A percentile compares a stretch with the other conserved stretches of the same genome.
Conservation (phyloP, 2,329 filamentous ascomycete genomes). For the Trichoderma guizhouense region DNA sequence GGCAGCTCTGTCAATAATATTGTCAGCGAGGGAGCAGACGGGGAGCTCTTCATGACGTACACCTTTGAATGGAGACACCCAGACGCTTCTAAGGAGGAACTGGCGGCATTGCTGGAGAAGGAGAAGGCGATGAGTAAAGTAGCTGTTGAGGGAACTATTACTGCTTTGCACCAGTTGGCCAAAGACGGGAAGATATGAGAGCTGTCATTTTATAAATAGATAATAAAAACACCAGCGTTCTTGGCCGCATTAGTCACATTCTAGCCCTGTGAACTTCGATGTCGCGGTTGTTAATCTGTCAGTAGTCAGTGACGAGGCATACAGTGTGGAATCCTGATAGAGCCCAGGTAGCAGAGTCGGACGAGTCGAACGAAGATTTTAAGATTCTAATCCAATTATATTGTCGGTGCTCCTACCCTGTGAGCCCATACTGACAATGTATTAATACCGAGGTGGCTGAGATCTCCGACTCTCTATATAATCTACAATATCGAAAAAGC, state of each 20-base stretch:
- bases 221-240: not conserved
- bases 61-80: not conserved
- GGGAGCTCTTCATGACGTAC: not conserved
- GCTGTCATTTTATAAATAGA: not conserved
- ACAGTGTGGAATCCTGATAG: no score
- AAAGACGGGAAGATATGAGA: not conserved
- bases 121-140: not conserved
- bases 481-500: not conserved
- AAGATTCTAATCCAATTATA: no score
- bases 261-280: not conserved
- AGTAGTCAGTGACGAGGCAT: not conserved
- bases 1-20: not conserved
- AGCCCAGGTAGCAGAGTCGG: no score
- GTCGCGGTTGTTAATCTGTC: not conserved
- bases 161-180: not conserved
- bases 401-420: no score
- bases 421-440: not conserved
- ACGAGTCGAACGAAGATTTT: no score
- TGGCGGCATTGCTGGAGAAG: not conserved
- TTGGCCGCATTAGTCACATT: not conserved
- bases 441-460: not conserved
- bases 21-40: not conserved
- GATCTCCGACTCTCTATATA: not conserved
- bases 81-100: not conserved
- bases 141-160: not conserved